Percentiles rank a stretch among this genome's conserved stretches.
These are phyloP conservation scores for Anthracocystis panici-leucophaei DNA, from an alignment of 1,284 basidiomycete genomes.

Conservation along the genomic window DNA sequence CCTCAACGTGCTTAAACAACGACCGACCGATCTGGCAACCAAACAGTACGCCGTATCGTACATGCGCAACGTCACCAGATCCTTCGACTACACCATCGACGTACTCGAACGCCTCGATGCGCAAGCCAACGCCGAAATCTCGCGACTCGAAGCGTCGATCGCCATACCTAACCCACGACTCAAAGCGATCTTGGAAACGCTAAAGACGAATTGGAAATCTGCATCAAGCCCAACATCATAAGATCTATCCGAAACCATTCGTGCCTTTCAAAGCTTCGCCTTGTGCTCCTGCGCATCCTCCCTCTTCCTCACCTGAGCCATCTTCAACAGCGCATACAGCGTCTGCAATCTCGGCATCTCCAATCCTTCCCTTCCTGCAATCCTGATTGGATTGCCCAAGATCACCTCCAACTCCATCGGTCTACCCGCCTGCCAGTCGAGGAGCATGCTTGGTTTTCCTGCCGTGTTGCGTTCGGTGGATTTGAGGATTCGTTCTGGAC, in stretches of 20 bases:
- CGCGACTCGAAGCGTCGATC: conserved; percentile 35
- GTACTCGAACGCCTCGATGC: conserved; percentile 56
- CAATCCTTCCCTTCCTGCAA: conserved; percentile 68
- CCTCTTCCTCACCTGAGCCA: conserved; percentile 64
- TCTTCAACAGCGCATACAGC: conserved; percentile 71
- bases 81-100: conserved; percentile 64
- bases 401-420: conserved; percentile 71
- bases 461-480: conserved; percentile 70
- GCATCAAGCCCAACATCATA: no score
- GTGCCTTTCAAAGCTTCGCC: conserved; percentile 26
- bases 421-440: conserved; percentile 70
- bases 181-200: conserved; percentile 49
- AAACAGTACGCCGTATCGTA: conserved; percentile 66
- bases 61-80: conserved; percentile 60
- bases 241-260: no score
- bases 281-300: conserved; percentile 15
- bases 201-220: conserved; percentile 44
- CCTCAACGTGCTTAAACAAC: conserved; percentile 62
- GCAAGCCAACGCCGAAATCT: conserved; percentile 54
- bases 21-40: conserved; percentile 60
- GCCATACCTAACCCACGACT: conserved; percentile 44
- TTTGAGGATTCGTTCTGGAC: conserved; percentile 69
- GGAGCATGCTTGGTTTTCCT: conserved; percentile 71
- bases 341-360: conserved; percentile 71
- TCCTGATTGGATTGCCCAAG: conserved; percentile 66